Percentiles rank a stretch among this genome's conserved stretches.
Conservation (phyloP, 2,329 filamentous ascomycete genomes). For the Colletotrichum chrysophilum region DNA sequence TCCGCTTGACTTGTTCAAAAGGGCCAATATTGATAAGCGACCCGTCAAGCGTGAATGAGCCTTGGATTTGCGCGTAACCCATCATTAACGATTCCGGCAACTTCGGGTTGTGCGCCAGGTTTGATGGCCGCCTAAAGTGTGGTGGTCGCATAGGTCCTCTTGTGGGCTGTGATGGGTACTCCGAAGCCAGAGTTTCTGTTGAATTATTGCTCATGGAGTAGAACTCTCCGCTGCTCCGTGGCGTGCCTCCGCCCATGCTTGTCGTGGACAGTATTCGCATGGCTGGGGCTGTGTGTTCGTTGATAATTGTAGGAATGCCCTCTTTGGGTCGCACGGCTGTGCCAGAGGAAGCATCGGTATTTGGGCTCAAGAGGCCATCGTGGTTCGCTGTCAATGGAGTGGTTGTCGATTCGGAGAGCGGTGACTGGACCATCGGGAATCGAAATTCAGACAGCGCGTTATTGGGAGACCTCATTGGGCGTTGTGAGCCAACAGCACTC, state of each 20-base stretch:
- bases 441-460: slow-evolving; percentile 60
- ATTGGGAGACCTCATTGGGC: slow-evolving; percentile 45
- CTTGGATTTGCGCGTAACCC: slow-evolving; percentile 94
- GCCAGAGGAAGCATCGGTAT: slow-evolving; percentile 17
- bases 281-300: slow-evolving; percentile 64
- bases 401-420: slow-evolving; percentile 37
- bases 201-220: slow-evolving; percentile 96
- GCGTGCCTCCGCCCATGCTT: slow-evolving; percentile 77
- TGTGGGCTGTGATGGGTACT: slow-evolving; percentile 66
- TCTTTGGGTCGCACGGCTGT: slow-evolving; percentile 48
- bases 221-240: slow-evolving; percentile 91
- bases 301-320: slow-evolving; percentile 49
- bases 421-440: slow-evolving; percentile 56
- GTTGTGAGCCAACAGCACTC: slow-evolving; percentile 35
- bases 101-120: slow-evolving; percentile 47
- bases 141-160: slow-evolving; percentile 45
- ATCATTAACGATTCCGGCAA: slow-evolving; percentile 88
- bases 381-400: slow-evolving; percentile 34
- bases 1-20: slow-evolving; percentile 96
- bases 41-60: slow-evolving; percentile 89
- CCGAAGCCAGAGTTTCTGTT: slow-evolving; percentile 88
- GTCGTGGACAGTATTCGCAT: slow-evolving; percentile 78
- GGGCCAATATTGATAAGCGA: slow-evolving; percentile 87
- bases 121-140: slow-evolving; percentile 53
- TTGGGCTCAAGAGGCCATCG: slow-evolving; percentile 47